Base-by-base conservation (phyloP, 345 rosid species). In the Eucalyptus sp. region DNA sequence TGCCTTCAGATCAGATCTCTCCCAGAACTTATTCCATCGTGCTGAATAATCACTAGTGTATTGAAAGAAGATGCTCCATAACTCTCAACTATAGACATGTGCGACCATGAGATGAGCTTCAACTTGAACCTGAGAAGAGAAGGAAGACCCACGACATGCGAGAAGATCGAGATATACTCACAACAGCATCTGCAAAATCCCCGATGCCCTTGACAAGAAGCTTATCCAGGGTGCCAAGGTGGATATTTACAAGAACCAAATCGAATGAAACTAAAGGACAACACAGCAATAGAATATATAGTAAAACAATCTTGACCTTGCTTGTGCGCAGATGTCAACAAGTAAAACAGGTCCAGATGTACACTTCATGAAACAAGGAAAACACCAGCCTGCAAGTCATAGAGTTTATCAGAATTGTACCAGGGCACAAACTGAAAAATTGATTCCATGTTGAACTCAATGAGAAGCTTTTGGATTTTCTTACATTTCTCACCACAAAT, bases 401-500 rank as follows among this genome's bases (percentile, higher is more conserved):
- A 80, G 27, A 37, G 27, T 60, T 24, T 18, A 51, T 86, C 51
- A 86, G 71, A 88, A 37, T 51, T 51, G 50, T 25, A 24, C 20
- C 49, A 54, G 15, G 60, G 81, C 24, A 16, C 81, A 44, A 15
- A 87, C 25, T 43, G 14, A 87, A 56, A 76, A 76, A 0, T 76
- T 20, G 44, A 20, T 76, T 37, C 0, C 48, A 37, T 68, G 0
- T 16, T 10, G 13, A 33, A 33, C 41, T 71, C 81, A 71, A 33
- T 31, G 84, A 76, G 48, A 41, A 41, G 84, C 48, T 41, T 27
- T 76, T 9, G 56, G 22, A 89, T 41, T 86, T 89, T 64, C 94
- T 93, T 91, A 95, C 98, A 88, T 94, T 93, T 86, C 91, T 90
- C 89, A 95, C 93, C 27, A 90, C 81, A 89, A 96, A 96, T 54